Evolutionary conservation across 352 stramenopile species (phyloP).

Genomic region (Phytophthora hybrid): DNA sequence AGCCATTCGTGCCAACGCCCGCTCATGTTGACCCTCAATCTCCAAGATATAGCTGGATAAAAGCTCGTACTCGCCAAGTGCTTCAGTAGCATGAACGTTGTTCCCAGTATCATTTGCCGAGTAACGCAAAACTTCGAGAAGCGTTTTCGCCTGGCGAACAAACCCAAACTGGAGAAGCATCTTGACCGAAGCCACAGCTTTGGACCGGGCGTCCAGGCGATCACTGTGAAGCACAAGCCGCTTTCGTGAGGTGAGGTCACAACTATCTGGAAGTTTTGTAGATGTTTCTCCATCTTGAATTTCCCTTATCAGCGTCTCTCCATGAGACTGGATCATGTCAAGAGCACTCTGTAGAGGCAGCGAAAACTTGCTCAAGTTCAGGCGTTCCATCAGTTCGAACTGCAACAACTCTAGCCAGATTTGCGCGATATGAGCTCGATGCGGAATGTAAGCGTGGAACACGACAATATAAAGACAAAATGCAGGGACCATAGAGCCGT

Average conservation of each 20-base stretch:
- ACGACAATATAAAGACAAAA: conserved; percentile 67
- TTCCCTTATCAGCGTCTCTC: conserved; percentile 53
- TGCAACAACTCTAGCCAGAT: conserved; percentile 68
- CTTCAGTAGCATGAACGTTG: conserved; percentile 9
- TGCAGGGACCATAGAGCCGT: conserved; percentile 47
- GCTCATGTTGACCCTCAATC: conserved; percentile 42
- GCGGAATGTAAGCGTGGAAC: conserved; percentile 48
- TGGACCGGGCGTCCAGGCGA: conserved; percentile 34
- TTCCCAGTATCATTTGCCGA: conserved; percentile 11
- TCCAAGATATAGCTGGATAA: conserved; percentile 46
- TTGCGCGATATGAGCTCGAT: conserved; percentile 41
- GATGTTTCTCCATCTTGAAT: conserved; percentile 36
- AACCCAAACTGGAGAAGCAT: conserved; percentile 64
- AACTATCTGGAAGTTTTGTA: not conserved
- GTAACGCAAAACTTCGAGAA: conserved; percentile 51
- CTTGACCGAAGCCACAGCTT: conserved; percentile 39
- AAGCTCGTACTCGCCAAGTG: conserved; percentile 23
- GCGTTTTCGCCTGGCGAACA: conserved; percentile 62
- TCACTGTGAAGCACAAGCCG: conserved; percentile 38
- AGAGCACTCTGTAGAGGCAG: conserved; percentile 66
- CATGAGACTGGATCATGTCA: conserved; percentile 54
- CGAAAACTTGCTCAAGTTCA: conserved; percentile 50
- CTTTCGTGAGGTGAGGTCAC: conserved; percentile 16
- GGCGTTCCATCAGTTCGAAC: conserved; percentile 55
- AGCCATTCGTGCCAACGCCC: conserved; percentile 32